Base-by-base conservation (phyloP, 352 stramenopile genomes). In the Lagenidium sp. region DNA sequence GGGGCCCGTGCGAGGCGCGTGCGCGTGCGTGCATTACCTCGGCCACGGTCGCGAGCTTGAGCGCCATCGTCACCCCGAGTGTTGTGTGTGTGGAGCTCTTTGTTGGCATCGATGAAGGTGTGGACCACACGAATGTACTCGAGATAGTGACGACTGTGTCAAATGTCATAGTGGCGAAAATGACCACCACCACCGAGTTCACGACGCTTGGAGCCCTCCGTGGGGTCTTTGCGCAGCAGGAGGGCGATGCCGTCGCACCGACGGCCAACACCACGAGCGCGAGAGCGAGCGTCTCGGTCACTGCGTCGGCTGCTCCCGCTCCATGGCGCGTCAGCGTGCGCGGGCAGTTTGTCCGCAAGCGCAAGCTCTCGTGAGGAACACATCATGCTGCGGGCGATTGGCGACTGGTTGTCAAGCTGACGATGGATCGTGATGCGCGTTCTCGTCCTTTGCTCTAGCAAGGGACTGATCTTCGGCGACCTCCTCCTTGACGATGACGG, bases 401-500 rank as follows among this genome's bases (percentile, higher is more conserved):
- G 3, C 36, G 36, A n/a, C 32, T 49, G 3, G 13, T 21, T 59
- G 23, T 44, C 12, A 5, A 1, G 22, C 7, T 8, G n/a, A 28
- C 12, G 25, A 47, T 47, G 16, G 28, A 16, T 7, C 20, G 0
- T n/a, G 25, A 28, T 7, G 5, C 21, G 11, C 16, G 15, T 23
- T 21, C 18, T 34, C 18, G 23, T 19, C 25, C 13, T 21, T 10
- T 19, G 16, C 6, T 64, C 12, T 46, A 93, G 81, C 28, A 93
- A 93, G 60, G 63, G 60, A 1, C 66, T 93, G 35, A 72, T 89
- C 41, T 93, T 93, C 43, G 73, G 75, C 6, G 81, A 93, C 50
- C 81, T 93, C 26, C 62, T 77, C 26, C 55, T 93, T 5, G 60
- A 62, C 6, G 76, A 88, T 50, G 55, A 57, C 44, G 71, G 78